Evolutionary conservation across 148 eudicot genomes (phyloP).

Genomic region (Amaranthus cruentus): DNA sequence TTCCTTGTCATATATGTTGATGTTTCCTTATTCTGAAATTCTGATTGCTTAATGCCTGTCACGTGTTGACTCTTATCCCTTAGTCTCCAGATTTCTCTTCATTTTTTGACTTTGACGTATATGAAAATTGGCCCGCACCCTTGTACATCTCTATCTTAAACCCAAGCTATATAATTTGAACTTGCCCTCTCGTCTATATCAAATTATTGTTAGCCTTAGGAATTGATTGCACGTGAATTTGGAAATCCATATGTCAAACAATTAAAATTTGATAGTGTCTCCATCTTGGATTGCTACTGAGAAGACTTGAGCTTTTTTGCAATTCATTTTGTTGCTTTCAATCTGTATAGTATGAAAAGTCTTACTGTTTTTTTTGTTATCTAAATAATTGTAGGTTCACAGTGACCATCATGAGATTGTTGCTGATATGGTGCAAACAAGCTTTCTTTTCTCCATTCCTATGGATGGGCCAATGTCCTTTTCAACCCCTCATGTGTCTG

Average conservation of each 20-base stretch:
- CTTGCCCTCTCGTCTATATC: neutral
- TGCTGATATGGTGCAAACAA: slow-evolving; percentile 91
- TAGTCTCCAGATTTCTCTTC: no score
- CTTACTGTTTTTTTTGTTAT: neutral
- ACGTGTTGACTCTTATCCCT: no score
- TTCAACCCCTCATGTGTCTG: slow-evolving; percentile 79
- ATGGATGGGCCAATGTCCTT: slow-evolving; percentile 98
- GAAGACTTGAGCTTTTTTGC: neutral
- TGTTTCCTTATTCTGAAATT: no score
- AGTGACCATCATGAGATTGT: slow-evolving; percentile 90
- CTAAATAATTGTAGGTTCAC: slow-evolving; percentile 48
- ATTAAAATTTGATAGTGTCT: neutral
- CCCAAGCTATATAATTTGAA: neutral
- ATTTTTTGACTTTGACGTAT: no score
- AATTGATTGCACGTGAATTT: neutral
- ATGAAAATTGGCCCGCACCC: no score
- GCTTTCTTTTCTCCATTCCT: slow-evolving; percentile 87
- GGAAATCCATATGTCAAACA: neutral
- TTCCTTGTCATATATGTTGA: no score
- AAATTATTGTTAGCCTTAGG: neutral
- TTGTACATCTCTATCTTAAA: no score
- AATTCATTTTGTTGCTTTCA: neutral
- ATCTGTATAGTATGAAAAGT: neutral
- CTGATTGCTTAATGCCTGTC: no score
- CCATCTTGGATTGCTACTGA: slow-evolving; percentile 5